phyloP scores from a whole-genome alignment of 306 rosid genomes.

The Fragaria ananassa region DNA sequence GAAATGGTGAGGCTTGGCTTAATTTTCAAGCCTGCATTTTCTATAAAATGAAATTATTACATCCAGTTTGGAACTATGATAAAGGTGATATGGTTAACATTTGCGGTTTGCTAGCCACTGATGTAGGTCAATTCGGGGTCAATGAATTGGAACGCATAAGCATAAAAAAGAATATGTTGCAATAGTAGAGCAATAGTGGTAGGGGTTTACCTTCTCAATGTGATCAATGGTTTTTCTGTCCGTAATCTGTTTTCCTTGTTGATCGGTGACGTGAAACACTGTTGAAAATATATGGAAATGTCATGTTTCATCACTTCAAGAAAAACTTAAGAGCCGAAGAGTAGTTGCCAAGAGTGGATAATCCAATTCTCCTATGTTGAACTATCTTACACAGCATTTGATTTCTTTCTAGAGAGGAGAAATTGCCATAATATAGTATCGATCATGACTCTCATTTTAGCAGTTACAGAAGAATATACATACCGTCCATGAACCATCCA shows the following conservation, averaged over 20 bases:
- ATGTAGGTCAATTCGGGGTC: background rate
- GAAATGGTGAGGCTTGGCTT: background rate
- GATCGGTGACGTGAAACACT: conserved; percentile 89
- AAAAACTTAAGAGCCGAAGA: background rate
- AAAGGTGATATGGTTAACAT: background rate
- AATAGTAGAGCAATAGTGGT: conserved; percentile 16
- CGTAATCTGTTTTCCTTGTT: conserved; percentile 72
- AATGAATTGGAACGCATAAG: background rate
- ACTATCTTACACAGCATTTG: background rate
- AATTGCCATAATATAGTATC: background rate
- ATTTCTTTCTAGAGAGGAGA: background rate
- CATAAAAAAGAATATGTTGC: background rate
- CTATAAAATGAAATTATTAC: conserved; percentile 4
- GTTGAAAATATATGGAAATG: conserved; percentile 24
- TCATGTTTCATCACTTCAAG: conserved; percentile 12
- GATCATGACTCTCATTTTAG: background rate
- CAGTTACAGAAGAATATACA: background rate
- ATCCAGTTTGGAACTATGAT: background rate
- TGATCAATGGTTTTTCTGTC: conserved; percentile 61
- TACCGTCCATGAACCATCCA: conserved; percentile 94
- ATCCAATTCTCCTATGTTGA: background rate
- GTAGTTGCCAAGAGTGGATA: background rate
- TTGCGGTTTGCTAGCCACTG: background rate
- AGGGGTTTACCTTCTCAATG: conserved; percentile 65
- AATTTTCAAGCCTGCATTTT: conserved; percentile 6